Conservation (phyloP, 2,329 filamentous ascomycete species). For the Colletotrichum cereale region DNA sequence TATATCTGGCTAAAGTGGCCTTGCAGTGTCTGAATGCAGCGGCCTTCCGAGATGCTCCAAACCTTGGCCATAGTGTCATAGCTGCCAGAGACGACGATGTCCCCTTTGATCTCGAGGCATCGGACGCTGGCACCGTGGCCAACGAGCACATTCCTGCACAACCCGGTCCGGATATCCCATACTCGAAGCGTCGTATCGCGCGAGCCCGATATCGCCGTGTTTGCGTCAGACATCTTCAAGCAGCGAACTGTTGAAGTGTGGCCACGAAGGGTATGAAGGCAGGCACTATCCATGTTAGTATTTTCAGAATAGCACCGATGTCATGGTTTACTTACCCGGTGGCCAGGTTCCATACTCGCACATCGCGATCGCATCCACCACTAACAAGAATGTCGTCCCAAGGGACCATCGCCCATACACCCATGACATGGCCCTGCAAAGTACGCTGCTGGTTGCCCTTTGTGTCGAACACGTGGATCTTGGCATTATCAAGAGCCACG, state of each 20-base stretch:
- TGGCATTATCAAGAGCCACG: constrained; percentile 96
- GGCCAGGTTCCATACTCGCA: constrained; percentile 95
- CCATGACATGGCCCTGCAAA: constrained; percentile 96
- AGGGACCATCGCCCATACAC: constrained; percentile 99
- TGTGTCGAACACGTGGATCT: constrained; percentile 97
- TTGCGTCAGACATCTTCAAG: constrained; percentile 95
- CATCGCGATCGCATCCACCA: constrained; percentile 95
- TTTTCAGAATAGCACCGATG: not conserved
- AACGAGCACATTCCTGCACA: constrained; percentile 91
- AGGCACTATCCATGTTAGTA: constrained; percentile 64
- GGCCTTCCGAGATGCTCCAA: constrained; percentile 97
- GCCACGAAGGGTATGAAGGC: constrained; percentile 86
- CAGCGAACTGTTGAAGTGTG: constrained; percentile 98
- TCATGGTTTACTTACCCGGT: constrained; percentile 77
- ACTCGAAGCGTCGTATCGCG: constrained; percentile 94
- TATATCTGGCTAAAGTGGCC: constrained; percentile 99
- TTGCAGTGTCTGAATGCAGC: constrained; percentile 88
- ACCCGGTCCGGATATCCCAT: constrained; percentile 91
- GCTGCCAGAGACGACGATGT: constrained; percentile 96
- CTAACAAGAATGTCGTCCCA: constrained; percentile 97
- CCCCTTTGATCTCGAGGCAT: constrained; percentile 94
- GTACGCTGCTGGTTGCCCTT: constrained; percentile 90
- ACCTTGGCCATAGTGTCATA: constrained; percentile 98
- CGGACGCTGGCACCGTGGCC: constrained; percentile 96
- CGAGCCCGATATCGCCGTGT: constrained; percentile 95